Evolutionary conservation across 176 grass and related monocot genomes (phyloP).

Genomic region (Calamus simplicifolius): DNA sequence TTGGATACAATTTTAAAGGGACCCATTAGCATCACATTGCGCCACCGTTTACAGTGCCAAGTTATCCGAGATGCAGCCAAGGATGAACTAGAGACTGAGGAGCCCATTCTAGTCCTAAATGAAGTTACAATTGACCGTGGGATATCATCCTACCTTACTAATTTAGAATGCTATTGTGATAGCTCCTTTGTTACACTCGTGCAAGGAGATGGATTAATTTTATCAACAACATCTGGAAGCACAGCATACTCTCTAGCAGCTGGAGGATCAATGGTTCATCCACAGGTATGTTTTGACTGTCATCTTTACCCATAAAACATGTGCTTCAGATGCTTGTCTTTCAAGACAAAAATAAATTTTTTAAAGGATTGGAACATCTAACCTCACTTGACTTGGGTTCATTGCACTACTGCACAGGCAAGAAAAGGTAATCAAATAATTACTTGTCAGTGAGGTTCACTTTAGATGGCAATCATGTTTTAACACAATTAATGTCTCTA

Average conservation of each 20-base stretch:
- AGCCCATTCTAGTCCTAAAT: slow-evolving; percentile 80
- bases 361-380: too few relatives aligned
- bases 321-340: too few relatives aligned
- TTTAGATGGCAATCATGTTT: too few relatives aligned
- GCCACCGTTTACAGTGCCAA: slow-evolving; percentile 79
- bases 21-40: slow-evolving; percentile 87
- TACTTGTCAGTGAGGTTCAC: too few relatives aligned
- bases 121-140: slow-evolving; percentile 95
- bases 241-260: slow-evolving; percentile 93
- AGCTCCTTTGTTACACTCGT: slow-evolving; percentile 94
- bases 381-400: too few relatives aligned
- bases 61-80: slow-evolving; percentile 83
- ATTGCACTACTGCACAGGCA: too few relatives aligned
- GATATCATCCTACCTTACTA: slow-evolving; percentile 96
- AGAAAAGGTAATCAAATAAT: too few relatives aligned
- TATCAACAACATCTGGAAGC: slow-evolving; percentile 96
- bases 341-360: too few relatives aligned
- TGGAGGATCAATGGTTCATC: slow-evolving; percentile 98
- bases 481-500: too few relatives aligned
- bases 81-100: slow-evolving; percentile 73
- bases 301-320: neutral
- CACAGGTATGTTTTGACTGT: slow-evolving; percentile 45
- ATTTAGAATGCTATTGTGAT: slow-evolving; percentile 90
- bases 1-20: slow-evolving; percentile 71
- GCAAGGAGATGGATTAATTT: slow-evolving; percentile 93